Percentiles rank a stretch among this genome's conserved stretches.
phyloP scores from a whole-genome alignment of 2,329 filamentous ascomycete species.

The Aureobasidium subglaciale region DNA sequence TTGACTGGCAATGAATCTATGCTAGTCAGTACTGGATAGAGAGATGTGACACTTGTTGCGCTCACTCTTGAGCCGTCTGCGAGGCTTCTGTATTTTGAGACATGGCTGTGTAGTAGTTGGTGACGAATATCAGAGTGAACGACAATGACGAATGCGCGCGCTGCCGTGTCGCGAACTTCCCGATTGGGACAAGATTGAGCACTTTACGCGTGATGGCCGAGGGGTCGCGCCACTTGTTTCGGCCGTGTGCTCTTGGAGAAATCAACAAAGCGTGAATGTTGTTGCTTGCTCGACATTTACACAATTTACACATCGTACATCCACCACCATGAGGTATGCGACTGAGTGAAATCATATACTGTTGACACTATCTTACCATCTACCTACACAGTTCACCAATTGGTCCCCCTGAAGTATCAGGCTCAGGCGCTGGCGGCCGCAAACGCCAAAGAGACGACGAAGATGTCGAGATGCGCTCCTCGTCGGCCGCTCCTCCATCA shows the following conservation, averaged over 20 bases:
- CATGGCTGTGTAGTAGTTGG: constrained; percentile 26
- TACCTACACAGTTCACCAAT: constrained; percentile 2
- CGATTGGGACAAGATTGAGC: not conserved
- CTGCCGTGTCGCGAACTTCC: not conserved
- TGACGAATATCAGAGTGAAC: not conserved
- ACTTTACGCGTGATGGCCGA: constrained; percentile 1
- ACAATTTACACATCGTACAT: not conserved
- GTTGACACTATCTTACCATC: not conserved
- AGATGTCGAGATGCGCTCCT: constrained; percentile 54
- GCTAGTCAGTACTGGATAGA: not conserved
- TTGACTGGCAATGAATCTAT: constrained; percentile 79
- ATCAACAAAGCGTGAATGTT: constrained; percentile 4
- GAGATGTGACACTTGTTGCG: not conserved
- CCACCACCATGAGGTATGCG: constrained; percentile 4
- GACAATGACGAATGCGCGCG: not conserved
- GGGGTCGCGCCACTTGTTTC: not conserved
- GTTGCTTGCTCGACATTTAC: not conserved
- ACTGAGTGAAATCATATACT: not conserved
- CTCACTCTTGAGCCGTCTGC: constrained; percentile 46
- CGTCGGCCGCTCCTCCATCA: constrained; percentile 52
- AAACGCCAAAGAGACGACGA: constrained; percentile 57
- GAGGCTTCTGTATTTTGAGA: constrained; percentile 44
- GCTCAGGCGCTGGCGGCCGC: constrained; percentile 43
- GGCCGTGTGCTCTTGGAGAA: not conserved
- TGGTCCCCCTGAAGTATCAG: not conserved